A percentile compares a stretch with the other conserved stretches of the same genome.
Evolutionary conservation across 352 stramenopile genomes (phyloP).

Genomic region (Phytophthora capsici): DNA sequence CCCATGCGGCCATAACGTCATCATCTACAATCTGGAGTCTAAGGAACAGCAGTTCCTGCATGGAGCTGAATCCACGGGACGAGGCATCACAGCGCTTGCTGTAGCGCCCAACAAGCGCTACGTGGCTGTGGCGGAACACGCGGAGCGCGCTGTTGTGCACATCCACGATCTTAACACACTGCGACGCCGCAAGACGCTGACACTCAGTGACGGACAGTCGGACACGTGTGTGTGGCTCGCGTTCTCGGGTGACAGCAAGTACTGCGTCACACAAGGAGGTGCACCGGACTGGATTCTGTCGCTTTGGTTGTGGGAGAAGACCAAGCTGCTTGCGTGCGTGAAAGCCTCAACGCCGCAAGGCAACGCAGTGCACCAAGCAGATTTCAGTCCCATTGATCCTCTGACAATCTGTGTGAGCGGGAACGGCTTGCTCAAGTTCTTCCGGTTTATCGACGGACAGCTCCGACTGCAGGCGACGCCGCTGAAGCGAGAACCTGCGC

Average conservation of each 20-base stretch:
- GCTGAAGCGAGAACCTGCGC: constrained; percentile 77
- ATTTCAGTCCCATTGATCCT: constrained; percentile 90
- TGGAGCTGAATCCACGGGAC: constrained; percentile 75
- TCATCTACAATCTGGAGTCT: constrained; percentile 90
- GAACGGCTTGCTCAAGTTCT: constrained; percentile 91
- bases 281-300: constrained; percentile 92
- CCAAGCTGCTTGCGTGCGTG: constrained; percentile 81
- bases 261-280: constrained; percentile 88
- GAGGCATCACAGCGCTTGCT: constrained; percentile 88
- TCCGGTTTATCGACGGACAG: constrained; percentile 85
- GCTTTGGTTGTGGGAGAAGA: constrained; percentile 94
- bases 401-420: constrained; percentile 89
- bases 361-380: constrained; percentile 82
- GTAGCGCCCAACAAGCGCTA: constrained; percentile 86
- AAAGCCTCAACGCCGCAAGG: constrained; percentile 77
- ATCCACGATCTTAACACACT: constrained; percentile 92
- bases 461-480: constrained; percentile 73
- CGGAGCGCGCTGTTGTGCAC: constrained; percentile 82
- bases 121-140: constrained; percentile 89
- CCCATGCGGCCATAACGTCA: constrained; percentile 88
- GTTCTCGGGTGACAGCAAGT: constrained; percentile 93
- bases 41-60: constrained; percentile 92
- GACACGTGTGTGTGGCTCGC: constrained; percentile 80
- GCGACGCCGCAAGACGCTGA: constrained; percentile 86
- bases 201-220: constrained; percentile 77